Conservation (phyloP, 2,329 filamentous ascomycete species). For the Pseudopyrenochaeta lycopersici region DNA sequence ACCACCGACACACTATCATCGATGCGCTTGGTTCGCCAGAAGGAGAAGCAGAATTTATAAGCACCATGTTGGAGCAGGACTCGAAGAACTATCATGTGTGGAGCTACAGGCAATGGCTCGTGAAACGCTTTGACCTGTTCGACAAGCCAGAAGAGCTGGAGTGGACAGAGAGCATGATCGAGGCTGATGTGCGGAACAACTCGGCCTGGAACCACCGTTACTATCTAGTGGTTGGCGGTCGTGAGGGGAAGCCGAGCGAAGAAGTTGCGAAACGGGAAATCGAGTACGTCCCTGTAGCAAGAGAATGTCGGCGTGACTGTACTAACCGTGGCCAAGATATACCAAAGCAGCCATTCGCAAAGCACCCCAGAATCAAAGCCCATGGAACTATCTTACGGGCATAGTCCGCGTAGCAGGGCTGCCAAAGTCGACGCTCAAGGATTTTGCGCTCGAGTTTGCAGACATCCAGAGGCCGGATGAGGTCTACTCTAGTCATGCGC, state of each 20-base stretch:
- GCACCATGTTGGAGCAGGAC: conserved; percentile 82
- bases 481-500: conserved; percentile 68
- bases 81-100: conserved; percentile 99
- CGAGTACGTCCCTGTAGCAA: conserved; percentile 57
- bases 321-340: conserved; percentile 46
- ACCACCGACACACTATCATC: conserved; percentile 68
- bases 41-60: conserved; percentile 79
- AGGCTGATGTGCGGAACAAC: conserved; percentile 90
- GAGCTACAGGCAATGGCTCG: conserved; percentile 86
- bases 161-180: conserved; percentile 76
- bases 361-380: conserved; percentile 91
- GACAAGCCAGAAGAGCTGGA: conserved; percentile 70
- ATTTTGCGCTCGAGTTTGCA: conserved; percentile 64
- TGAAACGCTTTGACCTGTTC: conserved; percentile 68
- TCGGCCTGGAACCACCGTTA: conserved; percentile 98
- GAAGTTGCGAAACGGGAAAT: conserved; percentile 78
- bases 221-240: conserved; percentile 81
- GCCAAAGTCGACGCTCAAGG: conserved; percentile 59
- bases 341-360: conserved; percentile 75
- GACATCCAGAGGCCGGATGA: conserved; percentile 57
- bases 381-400: conserved; percentile 91
- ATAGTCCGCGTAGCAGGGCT: conserved; percentile 73
- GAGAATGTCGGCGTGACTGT: conserved; percentile 9
- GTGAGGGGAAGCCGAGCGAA: conserved; percentile 52
- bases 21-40: conserved; percentile 66